Conservation (phyloP, 495 filamentous ascomycete species). For the Thozetella sp. region DNA sequence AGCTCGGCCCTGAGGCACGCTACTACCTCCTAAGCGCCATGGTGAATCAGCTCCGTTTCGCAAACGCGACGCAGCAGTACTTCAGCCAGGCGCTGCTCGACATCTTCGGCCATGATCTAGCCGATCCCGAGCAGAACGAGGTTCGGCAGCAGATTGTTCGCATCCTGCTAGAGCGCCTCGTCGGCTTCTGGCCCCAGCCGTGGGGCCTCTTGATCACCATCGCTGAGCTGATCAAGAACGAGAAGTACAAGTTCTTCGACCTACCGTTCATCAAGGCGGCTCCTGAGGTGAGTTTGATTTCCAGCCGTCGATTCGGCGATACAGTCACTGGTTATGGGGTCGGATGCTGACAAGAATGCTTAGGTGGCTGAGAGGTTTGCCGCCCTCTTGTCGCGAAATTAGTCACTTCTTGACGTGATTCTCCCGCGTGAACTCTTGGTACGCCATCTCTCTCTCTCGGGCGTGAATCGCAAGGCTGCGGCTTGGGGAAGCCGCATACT, state of each 20-base stretch:
- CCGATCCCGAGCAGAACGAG: conserved; percentile 77
- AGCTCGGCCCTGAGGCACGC: conserved; percentile 73
- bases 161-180: conserved; percentile 82
- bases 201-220: conserved; percentile 94
- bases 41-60: conserved; percentile 88
- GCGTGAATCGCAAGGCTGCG: not conserved
- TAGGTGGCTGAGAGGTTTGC: conserved; percentile 42
- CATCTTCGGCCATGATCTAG: conserved; percentile 77
- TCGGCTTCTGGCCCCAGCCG: conserved; percentile 90
- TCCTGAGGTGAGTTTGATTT: conserved; percentile 75
- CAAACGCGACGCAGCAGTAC: conserved; percentile 88
- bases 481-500: not conserved
- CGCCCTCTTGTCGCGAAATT: conserved; percentile 2
- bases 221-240: conserved; percentile 88
- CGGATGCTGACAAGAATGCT: conserved; percentile 14
- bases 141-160: conserved; percentile 89
- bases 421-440: not conserved
- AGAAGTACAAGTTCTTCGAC: conserved; percentile 86
- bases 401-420: not conserved
- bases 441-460: not conserved
- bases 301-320: conserved; percentile 8
- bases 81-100: conserved; percentile 88
- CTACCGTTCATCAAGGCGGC: conserved; percentile 87
- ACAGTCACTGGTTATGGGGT: conserved; percentile 6
- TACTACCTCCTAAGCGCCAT: conserved; percentile 86